Conservation (phyloP, 139 green algal genomes). For the Chlorella sp. region DNA sequence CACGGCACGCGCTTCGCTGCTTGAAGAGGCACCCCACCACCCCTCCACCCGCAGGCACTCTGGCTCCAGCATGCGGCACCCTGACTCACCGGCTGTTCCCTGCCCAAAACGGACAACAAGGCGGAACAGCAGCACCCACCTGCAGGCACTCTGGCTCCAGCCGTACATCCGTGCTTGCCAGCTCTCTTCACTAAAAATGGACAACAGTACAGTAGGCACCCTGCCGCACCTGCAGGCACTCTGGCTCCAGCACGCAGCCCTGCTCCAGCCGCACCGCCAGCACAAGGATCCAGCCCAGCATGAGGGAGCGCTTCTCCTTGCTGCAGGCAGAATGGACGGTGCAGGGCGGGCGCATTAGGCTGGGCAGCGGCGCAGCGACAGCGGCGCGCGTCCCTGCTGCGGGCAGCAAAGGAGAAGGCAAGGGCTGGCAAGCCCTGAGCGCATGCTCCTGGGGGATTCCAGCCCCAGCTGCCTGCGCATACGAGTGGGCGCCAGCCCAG, state of each 20-base stretch:
- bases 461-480: neutral
- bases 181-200: neutral
- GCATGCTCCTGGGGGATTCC: neutral
- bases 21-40: too few species aligned
- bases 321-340: neutral
- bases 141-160: too few species aligned
- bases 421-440: too few species aligned
- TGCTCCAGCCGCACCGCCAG: conserved; percentile 40
- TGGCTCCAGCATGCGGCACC: conserved; percentile 16
- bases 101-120: neutral
- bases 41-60: conserved; percentile 21
- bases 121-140: too few species aligned
- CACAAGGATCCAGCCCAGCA: conserved; percentile 40
- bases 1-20: too few species aligned
- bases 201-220: neutral
- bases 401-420: too few species aligned
- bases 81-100: too few species aligned
- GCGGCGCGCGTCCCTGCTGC: too few species aligned
- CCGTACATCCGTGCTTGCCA: too few species aligned
- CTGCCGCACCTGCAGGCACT: conserved; percentile 10
- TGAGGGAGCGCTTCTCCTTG: conserved; percentile 39
- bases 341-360: neutral
- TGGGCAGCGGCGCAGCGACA: neutral
- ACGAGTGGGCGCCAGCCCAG: too few species aligned
- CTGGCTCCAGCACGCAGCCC: conserved; percentile 12